phyloP scores from a whole-genome alignment of 2,329 filamentous ascomycete species.

The Tolypocladium ovalisporum region DNA sequence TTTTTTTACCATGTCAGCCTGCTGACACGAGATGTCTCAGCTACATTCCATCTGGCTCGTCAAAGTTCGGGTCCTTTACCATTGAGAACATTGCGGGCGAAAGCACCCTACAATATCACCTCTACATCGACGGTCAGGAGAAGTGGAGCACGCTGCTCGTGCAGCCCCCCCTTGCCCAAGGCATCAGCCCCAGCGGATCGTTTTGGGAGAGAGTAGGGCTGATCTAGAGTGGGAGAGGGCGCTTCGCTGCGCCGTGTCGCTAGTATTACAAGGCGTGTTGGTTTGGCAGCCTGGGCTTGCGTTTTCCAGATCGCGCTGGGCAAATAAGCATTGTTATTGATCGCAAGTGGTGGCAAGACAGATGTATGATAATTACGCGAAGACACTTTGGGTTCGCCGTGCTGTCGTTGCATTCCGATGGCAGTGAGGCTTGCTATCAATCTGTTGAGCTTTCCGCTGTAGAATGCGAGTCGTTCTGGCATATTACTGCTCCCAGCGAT shows the following conservation, averaged over 20 bases:
- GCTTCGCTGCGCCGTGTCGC: neutral
- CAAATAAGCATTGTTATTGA: neutral
- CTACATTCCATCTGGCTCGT: slow-evolving; percentile 74
- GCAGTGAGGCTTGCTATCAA: no score
- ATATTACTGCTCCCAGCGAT: neutral
- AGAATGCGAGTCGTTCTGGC: neutral
- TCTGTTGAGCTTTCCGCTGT: neutral
- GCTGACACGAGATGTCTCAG: slow-evolving; percentile 23
- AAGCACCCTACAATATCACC: slow-evolving; percentile 65
- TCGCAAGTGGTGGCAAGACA: neutral
- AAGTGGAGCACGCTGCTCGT: slow-evolving; percentile 57
- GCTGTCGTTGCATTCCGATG: neutral
- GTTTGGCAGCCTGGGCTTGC: neutral
- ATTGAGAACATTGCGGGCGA: slow-evolving; percentile 57
- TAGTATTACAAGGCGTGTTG: neutral
- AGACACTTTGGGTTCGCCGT: neutral
- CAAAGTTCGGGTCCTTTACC: slow-evolving; percentile 67
- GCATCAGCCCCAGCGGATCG: slow-evolving; percentile 21
- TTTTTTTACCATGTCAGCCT: neutral
- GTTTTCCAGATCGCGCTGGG: neutral
- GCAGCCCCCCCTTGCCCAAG: slow-evolving; percentile 24
- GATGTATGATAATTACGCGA: neutral
- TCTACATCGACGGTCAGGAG: slow-evolving; percentile 74
- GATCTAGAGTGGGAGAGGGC: neutral
- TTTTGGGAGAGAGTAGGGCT: slow-evolving; percentile 35